Evolutionary conservation across 2,329 filamentous ascomycete genomes (phyloP).

Genomic region (Coniella vitis): DNA sequence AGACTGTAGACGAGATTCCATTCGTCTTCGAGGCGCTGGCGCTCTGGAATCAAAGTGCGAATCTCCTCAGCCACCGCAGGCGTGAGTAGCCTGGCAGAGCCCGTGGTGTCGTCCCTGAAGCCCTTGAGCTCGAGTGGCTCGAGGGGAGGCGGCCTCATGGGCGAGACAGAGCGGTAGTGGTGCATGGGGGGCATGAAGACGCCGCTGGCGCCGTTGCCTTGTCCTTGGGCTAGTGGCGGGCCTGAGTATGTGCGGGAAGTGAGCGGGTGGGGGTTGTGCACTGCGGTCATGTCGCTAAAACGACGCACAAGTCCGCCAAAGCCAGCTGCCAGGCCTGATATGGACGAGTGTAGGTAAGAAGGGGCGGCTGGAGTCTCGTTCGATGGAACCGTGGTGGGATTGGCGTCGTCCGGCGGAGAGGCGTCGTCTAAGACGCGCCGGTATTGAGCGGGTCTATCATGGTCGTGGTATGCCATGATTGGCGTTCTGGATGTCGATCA

Average conservation of each 20-base stretch:
- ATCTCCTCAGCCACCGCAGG: constrained; percentile 84
- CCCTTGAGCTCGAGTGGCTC: constrained; percentile 70
- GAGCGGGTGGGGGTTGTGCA: background rate
- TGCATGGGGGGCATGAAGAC: constrained; percentile 52
- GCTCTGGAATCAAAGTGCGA: constrained; percentile 75
- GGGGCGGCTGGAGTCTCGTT: constrained; percentile 18
- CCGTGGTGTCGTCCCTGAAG: constrained; percentile 53
- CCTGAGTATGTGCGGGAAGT: constrained; percentile 14
- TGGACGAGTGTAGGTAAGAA: constrained; percentile 24
- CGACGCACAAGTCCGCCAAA: constrained; percentile 62
- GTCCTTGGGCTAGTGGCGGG: constrained; percentile 18
- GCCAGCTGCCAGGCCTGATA: constrained; percentile 33
- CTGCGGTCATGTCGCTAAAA: constrained; percentile 43
- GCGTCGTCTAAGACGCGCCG: constrained; percentile 10
- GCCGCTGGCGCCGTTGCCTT: constrained; percentile 43
- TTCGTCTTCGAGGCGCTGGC: constrained; percentile 77
- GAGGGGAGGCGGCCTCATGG: constrained; percentile 82
- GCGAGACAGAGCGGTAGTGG: constrained; percentile 54
- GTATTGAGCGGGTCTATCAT: constrained; percentile 6
- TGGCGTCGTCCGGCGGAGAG: constrained; percentile 22
- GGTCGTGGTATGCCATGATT: constrained; percentile 14
- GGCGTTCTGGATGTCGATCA: background rate
- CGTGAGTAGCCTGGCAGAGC: constrained; percentile 60
- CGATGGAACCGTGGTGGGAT: constrained; percentile 21
- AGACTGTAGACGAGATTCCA: constrained; percentile 87